Evolutionary conservation across 1,284 basidiomycete genomes (phyloP).

Genomic region (Flammula alnicola): DNA sequence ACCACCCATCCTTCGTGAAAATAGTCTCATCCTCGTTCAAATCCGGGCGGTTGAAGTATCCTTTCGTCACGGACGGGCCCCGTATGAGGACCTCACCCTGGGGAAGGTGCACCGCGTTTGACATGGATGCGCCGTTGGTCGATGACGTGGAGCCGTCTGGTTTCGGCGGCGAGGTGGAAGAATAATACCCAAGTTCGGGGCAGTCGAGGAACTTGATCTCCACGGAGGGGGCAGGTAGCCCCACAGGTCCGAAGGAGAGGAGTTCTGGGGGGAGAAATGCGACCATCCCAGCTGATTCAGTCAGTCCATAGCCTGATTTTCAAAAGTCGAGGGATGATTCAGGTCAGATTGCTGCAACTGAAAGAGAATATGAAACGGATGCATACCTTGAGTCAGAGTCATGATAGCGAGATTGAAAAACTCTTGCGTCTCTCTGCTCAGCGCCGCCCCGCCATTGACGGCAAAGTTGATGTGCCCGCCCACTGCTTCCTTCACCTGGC

Average conservation of each 20-base stretch:
- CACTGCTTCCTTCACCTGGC: slow-evolving; percentile 75
- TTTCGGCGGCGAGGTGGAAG: slow-evolving; percentile 18
- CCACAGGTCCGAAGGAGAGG: slow-evolving; percentile 76
- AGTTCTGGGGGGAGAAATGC: slow-evolving; percentile 81
- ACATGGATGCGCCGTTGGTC: slow-evolving; percentile 2
- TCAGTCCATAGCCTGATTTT: slow-evolving; percentile 94
- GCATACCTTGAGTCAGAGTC: slow-evolving; percentile 79
- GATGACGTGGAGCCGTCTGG: too few species aligned
- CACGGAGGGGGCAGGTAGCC: slow-evolving; percentile 81
- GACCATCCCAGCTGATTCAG: slow-evolving; percentile 89
- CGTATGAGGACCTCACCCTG: slow-evolving; percentile 87
- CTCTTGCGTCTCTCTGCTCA: slow-evolving; percentile 87
- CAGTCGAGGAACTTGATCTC: slow-evolving; percentile 90
- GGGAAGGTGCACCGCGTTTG: slow-evolving; percentile 57
- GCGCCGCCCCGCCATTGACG: slow-evolving; percentile 85
- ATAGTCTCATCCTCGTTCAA: slow-evolving; percentile 81
- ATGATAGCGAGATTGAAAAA: slow-evolving; percentile 85
- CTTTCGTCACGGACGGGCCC: slow-evolving; percentile 73
- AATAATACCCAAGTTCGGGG: slow-evolving; percentile 78
- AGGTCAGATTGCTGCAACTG: too few species aligned
- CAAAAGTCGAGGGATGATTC: too few species aligned
- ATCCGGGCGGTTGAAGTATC: slow-evolving; percentile 90
- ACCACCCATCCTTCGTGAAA: slow-evolving; percentile 87
- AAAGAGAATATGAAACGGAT: neutral
- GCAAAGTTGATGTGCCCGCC: slow-evolving; percentile 83